Evolutionary conservation across 1,284 basidiomycete species (phyloP), one percentile per base, ranked within the genome.

Genomic region (Veloboletus limbatus): DNA sequence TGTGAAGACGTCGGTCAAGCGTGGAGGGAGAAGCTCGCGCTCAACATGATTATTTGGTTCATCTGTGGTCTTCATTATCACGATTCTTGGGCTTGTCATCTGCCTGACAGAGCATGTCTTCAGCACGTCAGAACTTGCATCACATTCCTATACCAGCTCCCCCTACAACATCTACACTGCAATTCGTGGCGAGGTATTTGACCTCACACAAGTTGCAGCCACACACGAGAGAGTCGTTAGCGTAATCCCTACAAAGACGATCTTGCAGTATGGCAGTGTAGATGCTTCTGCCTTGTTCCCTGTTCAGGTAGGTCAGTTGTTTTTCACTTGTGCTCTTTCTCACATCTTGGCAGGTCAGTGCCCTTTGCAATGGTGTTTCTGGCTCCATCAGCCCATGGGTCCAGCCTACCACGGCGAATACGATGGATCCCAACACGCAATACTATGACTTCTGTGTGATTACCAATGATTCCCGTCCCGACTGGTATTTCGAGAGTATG

Each of bases 401-500:
- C n/a, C 79, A 80, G 6, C 73, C 97, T 40, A 81, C 85, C 59
- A 81, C 87, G 8, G 77, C 74, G 52, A 99, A 99, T 73, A 78
- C 77, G 16, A 87, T 90, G 18, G 88, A 94, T 59, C 59, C 70
- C 7, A 91, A 92, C 60, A 72, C 89, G n/a, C 75, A 82, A 56
- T 99, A 99, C 66, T 96, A 99, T 67, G 95, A 98, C 66, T 99
- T 99, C 81, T 87, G 94, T 32, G 82, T 81, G 0, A 84, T 75
- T 59, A 89, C 86, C 22, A 88, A 86, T 51, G 95, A 99, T 63
- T 86, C 87, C 1, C 83, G 95, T 18, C 93, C 94, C 0, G 96
- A 99, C 66, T 99, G 96, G 97, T 99, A 99, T 69, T 93, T 88
- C 56, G 90, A 99, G 72, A 79, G 75, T 54, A 95, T 95, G 92